Evolutionary conservation across 805 yeast genomes (phyloP).

Genomic region (Pichia gijzeniarum): DNA sequence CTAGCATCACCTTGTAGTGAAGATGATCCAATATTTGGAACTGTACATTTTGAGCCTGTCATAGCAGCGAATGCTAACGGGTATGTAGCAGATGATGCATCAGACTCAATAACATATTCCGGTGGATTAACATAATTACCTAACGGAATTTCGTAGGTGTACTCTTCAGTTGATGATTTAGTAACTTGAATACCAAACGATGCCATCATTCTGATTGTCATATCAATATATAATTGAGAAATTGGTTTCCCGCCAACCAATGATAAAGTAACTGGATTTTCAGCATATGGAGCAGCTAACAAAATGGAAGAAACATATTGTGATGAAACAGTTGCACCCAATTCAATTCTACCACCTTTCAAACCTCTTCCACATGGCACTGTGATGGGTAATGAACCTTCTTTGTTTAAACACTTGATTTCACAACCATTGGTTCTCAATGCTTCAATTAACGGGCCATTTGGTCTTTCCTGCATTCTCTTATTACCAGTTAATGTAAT

Average conservation of each 20-base stretch:
- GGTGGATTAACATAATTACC: constrained; percentile 75
- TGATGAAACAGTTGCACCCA: constrained; percentile 94
- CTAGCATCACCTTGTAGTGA: constrained; percentile 97
- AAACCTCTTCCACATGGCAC: constrained; percentile 65
- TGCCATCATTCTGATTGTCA: constrained; percentile 95
- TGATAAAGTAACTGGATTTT: constrained; percentile 77
- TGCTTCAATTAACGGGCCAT: constrained; percentile 93
- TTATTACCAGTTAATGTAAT: constrained; percentile 86
- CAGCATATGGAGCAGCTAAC: constrained; percentile 97
- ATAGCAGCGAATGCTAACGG: constrained; percentile 97
- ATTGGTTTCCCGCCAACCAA: constrained; percentile 96
- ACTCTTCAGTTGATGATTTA: constrained; percentile 59
- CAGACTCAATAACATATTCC: constrained; percentile 88
- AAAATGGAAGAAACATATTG: constrained; percentile 94
- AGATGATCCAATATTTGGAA: constrained; percentile 88
- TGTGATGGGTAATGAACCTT: constrained; percentile 82
- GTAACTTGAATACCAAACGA: constrained; percentile 78
- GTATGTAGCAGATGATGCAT: constrained; percentile 96
- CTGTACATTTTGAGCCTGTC: constrained; percentile 86
- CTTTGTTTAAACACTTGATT: constrained; percentile 61
- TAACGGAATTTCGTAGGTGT: constrained; percentile 86
- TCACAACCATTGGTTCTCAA: constrained; percentile 71
- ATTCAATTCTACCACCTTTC: constrained; percentile 85
- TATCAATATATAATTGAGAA: constrained; percentile 90
- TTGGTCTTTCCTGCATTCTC: constrained; percentile 96